A percentile compares a stretch with the other conserved stretches of the same genome.
Conservation (phyloP, 306 rosid species). For the Urtica urens region DNA sequence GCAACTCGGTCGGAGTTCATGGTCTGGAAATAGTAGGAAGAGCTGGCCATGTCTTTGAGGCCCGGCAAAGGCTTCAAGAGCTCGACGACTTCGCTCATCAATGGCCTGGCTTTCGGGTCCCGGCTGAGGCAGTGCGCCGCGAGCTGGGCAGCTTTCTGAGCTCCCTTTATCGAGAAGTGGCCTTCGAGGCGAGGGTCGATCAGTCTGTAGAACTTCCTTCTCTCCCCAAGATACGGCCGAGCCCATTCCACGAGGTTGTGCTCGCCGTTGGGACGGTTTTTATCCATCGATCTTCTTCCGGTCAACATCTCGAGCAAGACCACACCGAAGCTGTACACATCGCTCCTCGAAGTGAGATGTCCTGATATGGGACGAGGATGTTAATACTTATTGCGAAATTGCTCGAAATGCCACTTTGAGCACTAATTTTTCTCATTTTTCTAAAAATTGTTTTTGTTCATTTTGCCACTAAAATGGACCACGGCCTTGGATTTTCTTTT, state of each 20-base stretch:
- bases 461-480: too few relatives aligned
- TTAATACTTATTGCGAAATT: too few relatives aligned
- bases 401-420: too few relatives aligned
- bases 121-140: constrained; percentile 87
- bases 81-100: constrained; percentile 91
- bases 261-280: constrained; percentile 85
- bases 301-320: constrained; percentile 90
- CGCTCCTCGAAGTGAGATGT: constrained; percentile 93
- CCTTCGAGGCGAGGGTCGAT: constrained; percentile 95
- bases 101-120: constrained; percentile 84
- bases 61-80: constrained; percentile 77
- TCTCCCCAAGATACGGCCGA: constrained; percentile 86
- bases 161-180: constrained; percentile 88
- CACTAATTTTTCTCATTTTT: too few relatives aligned
- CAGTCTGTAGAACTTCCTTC: constrained; percentile 73
- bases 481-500: too few relatives aligned
- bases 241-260: constrained; percentile 99
- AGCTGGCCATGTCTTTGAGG: constrained; percentile 97
- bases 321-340: constrained; percentile 92
- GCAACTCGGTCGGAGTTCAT: constrained; percentile 59
- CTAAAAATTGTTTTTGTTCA: too few relatives aligned
- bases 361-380: constrained; percentile 31
- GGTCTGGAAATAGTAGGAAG: constrained; percentile 80
- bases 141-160: constrained; percentile 76
- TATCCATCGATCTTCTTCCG: constrained; percentile 97